phyloP scores from a whole-genome alignment of 2,329 filamentous ascomycete species.

The Eutypa lata region DNA sequence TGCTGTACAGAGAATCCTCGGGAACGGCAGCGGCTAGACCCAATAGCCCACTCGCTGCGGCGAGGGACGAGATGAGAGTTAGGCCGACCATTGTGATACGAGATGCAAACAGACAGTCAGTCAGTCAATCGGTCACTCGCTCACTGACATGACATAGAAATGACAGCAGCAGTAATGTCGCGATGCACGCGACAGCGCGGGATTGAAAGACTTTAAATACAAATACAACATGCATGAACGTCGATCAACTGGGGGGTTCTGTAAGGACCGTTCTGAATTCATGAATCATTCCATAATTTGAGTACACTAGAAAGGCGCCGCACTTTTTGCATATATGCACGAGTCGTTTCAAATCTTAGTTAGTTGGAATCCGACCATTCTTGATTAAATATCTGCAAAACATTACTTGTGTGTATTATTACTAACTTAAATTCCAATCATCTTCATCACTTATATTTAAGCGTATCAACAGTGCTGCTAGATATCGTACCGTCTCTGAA shows the following conservation, averaged over 20 bases:
- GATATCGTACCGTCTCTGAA: too few species aligned
- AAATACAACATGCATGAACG: not conserved
- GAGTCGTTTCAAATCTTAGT: too few species aligned
- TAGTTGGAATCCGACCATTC: too few species aligned
- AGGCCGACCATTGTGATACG: slow-evolving; percentile 13
- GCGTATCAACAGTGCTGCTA: not conserved
- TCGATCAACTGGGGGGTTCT: not conserved
- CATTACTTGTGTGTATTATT: too few species aligned
- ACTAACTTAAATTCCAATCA: too few species aligned
- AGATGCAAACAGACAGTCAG: not conserved
- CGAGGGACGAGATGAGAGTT: slow-evolving; percentile 11
- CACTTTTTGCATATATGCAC: too few species aligned
- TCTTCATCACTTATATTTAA: not conserved
- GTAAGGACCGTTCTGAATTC: too few species aligned
- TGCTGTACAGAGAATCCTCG: slow-evolving; percentile 49
- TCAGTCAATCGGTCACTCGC: not conserved
- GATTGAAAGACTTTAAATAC: not conserved
- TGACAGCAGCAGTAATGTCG: too few species aligned
- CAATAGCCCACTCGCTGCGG: slow-evolving; percentile 8
- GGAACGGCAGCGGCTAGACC: slow-evolving; percentile 26
- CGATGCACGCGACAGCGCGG: not conserved
- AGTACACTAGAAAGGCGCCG: too few species aligned
- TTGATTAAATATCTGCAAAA: too few species aligned
- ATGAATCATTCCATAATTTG: too few species aligned
- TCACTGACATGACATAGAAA: not conserved